A percentile compares a stretch with the other conserved stretches of the same genome.
These are phyloP conservation scores for Cystofilobasidium macerans DNA, from an alignment of 768 basidiomycete genomes.

Conservation along the genomic window DNA sequence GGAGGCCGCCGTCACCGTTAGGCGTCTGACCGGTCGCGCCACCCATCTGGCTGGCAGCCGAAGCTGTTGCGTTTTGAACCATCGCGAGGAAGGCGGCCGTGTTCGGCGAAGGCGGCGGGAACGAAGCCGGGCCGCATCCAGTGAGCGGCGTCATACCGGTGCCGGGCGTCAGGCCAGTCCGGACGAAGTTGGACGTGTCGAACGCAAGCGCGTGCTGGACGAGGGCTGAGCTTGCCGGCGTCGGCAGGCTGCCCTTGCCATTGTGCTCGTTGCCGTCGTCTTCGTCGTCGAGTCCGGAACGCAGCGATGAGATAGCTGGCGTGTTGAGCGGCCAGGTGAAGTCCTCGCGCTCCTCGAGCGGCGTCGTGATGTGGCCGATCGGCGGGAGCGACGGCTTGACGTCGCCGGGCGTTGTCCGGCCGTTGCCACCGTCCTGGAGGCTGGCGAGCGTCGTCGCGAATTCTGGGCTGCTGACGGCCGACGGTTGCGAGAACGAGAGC, in stretches of 20 bases:
- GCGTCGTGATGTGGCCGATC: slow-evolving; percentile 62
- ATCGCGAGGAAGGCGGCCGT: slow-evolving; percentile 87
- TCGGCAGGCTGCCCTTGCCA: slow-evolving; percentile 36
- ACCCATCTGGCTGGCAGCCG: slow-evolving; percentile 27
- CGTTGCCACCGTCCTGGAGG: slow-evolving; percentile 28
- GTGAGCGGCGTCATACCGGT: slow-evolving; percentile 25
- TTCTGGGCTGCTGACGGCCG: no score
- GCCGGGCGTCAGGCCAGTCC: slow-evolving; percentile 74
- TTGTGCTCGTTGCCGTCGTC: slow-evolving; percentile 48
- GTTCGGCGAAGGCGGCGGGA: slow-evolving; percentile 73
- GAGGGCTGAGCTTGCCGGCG: slow-evolving; percentile 8
- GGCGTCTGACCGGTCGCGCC: slow-evolving; percentile 13
- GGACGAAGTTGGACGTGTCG: slow-evolving; percentile 51
- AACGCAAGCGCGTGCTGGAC: slow-evolving; percentile 45
- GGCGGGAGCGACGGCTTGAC: slow-evolving; percentile 55
- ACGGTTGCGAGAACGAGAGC: slow-evolving; percentile 64
- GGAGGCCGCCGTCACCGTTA: slow-evolving; percentile 6
- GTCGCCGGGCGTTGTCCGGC: neutral
- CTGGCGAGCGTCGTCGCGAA: slow-evolving; percentile 32
- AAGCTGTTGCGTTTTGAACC: slow-evolving; percentile 53
- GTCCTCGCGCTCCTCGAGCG: slow-evolving; percentile 26
- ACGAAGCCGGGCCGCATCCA: slow-evolving; percentile 58
- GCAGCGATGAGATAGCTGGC: slow-evolving; percentile 44
- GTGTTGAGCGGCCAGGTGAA: slow-evolving; percentile 43
- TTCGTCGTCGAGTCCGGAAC: slow-evolving; percentile 61